Evolutionary conservation across 2,329 filamentous ascomycete genomes (phyloP), one percentile per base, ranked within the genome.

Genomic region (Nemania serpens): DNA sequence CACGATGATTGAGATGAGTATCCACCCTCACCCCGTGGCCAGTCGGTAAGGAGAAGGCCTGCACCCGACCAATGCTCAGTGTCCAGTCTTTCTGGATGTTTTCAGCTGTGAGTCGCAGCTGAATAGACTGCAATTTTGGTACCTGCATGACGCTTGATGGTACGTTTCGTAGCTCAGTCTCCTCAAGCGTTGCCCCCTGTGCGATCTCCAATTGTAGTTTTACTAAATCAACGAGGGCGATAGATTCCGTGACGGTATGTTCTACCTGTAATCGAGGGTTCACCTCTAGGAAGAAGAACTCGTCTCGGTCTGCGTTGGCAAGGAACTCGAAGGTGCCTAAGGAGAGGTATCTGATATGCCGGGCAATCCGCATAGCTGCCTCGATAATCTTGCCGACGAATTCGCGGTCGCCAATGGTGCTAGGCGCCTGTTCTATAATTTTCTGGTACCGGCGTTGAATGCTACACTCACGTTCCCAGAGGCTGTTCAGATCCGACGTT

Each of bases 191-290:
- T 2, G 55, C 52, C 1, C 63, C 58, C 33, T 61, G 58, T 4
- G 61, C 63, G n/a, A 66, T 57, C 10, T 59, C 51, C 13, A 66
- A 45, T 39, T 66, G 61, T 39, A 59, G 45, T 43, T 45, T 57
- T 5, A 66, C 61, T 25, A 66, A 34, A 41, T 66, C 63, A 13
- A 66, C 55, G 34, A 29, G 37, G 13, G 58, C 18, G 33, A 66
- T 66, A 18, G 41, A 55, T 73, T 93, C 90, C 0, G 91, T 93
- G 7, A 92, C 88, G 0, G 89, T 89, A 66, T 93, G 90, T 71
- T 93, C 90, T 22, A 93, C 90, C 67, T 93, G 90, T 2, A 93
- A 74, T 9, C 90, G 80, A 0, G 90, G 65, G 78, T 84, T 81
- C 71, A 83, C 80, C 59, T 82, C 81, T 13, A 82, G 70, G 58